Evolutionary conservation across 129 eudicot species (phyloP).

Genomic region (Chrysanthemum seticuspe): DNA sequence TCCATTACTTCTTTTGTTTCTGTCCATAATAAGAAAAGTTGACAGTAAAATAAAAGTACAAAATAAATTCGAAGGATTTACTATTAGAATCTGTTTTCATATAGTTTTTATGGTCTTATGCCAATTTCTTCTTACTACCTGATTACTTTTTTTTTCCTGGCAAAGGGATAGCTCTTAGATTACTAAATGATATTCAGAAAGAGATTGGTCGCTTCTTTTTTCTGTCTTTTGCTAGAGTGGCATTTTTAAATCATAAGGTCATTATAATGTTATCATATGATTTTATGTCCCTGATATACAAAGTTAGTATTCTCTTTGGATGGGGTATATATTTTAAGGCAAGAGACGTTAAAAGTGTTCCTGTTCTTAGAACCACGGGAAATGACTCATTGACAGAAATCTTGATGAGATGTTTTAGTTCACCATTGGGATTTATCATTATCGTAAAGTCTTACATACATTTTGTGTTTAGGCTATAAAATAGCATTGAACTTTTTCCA

Average conservation of each 20-base stretch:
- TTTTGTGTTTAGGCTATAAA: not conserved
- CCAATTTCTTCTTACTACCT: not conserved
- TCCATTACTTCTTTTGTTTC: not conserved
- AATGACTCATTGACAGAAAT: not conserved
- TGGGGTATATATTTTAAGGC: not conserved
- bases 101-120: not conserved
- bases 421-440: not conserved
- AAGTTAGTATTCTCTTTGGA: not conserved
- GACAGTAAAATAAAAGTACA: not conserved
- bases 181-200: not conserved
- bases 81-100: not conserved
- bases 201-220: not conserved
- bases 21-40: not conserved
- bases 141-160: too few relatives aligned
- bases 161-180: not conserved
- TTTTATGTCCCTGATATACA: not conserved
- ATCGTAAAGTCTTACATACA: not conserved
- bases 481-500: too few relatives aligned
- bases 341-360: not conserved
- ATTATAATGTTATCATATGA: slow-evolving; percentile 1
- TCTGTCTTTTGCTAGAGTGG: not conserved
- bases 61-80: not conserved
- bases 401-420: not conserved
- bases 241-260: not conserved
- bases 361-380: not conserved